These are phyloP conservation scores for Parafenestella ontariensis DNA, from an alignment of 2,329 filamentous ascomycete species.

Conservation along the genomic window DNA sequence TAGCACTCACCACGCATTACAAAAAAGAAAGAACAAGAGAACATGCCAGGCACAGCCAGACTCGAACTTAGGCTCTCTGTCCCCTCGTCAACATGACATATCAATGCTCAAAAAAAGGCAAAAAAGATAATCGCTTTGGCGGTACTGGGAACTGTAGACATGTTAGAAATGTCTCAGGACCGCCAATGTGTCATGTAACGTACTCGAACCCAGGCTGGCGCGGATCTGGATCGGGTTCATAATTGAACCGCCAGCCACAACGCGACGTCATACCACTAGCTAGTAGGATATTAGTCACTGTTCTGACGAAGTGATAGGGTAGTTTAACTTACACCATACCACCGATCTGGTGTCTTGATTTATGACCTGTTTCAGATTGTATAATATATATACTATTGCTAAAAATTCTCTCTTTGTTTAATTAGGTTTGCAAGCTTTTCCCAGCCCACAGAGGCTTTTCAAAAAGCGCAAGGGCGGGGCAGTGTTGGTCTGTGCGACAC, in stretches of 20 bases:
- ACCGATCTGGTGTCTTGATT: slow-evolving; percentile 11
- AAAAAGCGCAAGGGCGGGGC: slow-evolving; percentile 2
- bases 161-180: slow-evolving; percentile 31
- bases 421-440: background rate
- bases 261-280: slow-evolving; percentile 51
- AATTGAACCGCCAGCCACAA: slow-evolving; percentile 43
- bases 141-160: slow-evolving; percentile 43
- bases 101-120: slow-evolving; percentile 1
- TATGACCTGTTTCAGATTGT: background rate
- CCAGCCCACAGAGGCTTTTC: background rate
- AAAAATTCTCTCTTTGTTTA: background rate
- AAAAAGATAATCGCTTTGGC: slow-evolving; percentile 35
- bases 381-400: background rate
- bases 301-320: background rate
- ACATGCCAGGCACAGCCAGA: background rate
- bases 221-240: slow-evolving; percentile 39
- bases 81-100: background rate
- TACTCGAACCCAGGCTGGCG: slow-evolving; percentile 49
- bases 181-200: slow-evolving; percentile 25
- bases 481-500: slow-evolving; percentile 23
- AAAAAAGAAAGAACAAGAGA: background rate
- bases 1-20: too few species aligned
- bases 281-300: background rate
- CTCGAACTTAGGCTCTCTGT: background rate
- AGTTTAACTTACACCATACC: slow-evolving; percentile 24